Base-by-base conservation (phyloP, 257 asterid species). In the Salvia splendens region DNA sequence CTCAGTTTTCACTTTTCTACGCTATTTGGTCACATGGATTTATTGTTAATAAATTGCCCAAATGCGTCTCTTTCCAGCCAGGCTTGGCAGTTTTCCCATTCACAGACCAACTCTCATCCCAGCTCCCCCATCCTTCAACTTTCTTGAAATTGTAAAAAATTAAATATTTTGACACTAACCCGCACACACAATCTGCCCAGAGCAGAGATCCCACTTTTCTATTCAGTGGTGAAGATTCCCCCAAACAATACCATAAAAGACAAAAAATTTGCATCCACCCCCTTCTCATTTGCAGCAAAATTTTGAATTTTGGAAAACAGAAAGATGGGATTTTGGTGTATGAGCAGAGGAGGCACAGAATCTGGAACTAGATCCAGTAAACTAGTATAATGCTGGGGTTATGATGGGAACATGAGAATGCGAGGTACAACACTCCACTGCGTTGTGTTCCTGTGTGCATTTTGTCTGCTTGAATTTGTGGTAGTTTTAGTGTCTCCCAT, bases 401-500 rank as follows among this genome's bases (percentile, higher is more conserved):
- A 48, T 79, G 76, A 72, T 70, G 83, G 83, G 81, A 90, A 69
- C 62, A 91, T 88, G 98, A 89, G 85, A 81, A 76, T 78, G 64
- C 75, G 84, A 80, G 95, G 96, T 84, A 80, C 78, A 66, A 46
- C 62, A 68, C 74, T 65, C 72, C 77, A 75, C 56, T 83, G 71
- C 72, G 72, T 88, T 64, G 75, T 79, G 47, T 62, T 82, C 66
- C 67, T 87, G 64, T 80, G 66, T 74, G 73, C 45, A 48, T 66
- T 83, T 48, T 85, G 74, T 68, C 77, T 86, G 71, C 63, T 83
- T 73, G 67, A 77, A 36, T 70, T 75, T 77, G 51, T 69, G 48
- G 2, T 65, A 8, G 64, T 40, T 48, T 0, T 58, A 4, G 92
- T 81, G 57, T 81, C 86, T 60, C 77, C 89, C 48, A 71, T 90